These are phyloP conservation scores for Fremontodendron californicum DNA, from an alignment of 345 rosid genomes.

Conservation along the genomic window DNA sequence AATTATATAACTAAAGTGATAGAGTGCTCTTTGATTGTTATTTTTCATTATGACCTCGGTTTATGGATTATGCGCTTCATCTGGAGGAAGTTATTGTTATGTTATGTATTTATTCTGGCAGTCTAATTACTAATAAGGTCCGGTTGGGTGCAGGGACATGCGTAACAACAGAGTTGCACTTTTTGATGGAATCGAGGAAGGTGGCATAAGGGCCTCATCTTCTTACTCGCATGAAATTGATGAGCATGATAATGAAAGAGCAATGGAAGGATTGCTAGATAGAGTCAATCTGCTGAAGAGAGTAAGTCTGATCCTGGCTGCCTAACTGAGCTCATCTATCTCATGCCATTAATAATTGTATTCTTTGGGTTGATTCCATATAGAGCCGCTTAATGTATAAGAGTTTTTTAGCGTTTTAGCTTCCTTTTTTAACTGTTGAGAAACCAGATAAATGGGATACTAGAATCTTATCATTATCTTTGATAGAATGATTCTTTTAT, in stretches of 20 bases:
- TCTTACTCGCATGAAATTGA: slow-evolving; percentile 85
- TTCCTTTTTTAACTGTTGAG: not conserved
- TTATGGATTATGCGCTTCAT: not conserved
- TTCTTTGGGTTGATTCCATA: not conserved
- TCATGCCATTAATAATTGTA: not conserved
- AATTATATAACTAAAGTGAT: not conserved
- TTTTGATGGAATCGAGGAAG: slow-evolving; percentile 94
- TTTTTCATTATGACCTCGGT: not conserved
- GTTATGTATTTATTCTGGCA: not conserved
- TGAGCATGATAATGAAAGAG: slow-evolving; percentile 91
- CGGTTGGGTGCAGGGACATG: slow-evolving; percentile 48
- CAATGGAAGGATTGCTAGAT: slow-evolving; percentile 88
- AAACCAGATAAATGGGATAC: not conserved
- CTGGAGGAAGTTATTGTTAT: not conserved
- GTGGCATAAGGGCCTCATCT: slow-evolving; percentile 88
- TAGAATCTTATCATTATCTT: not conserved
- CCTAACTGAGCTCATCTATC: not conserved
- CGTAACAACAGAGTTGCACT: slow-evolving; percentile 65
- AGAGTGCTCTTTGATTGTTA: not conserved
- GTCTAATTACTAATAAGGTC: not conserved
- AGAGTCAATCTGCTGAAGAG: slow-evolving; percentile 82
- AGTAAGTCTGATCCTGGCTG: slow-evolving; percentile 39
- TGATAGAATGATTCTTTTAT: not conserved
- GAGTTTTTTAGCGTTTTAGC: not conserved
- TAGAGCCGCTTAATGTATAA: not conserved